Base-by-base conservation (phyloP, 306 rosid species). In the Gynostemma pentaphyllum region DNA sequence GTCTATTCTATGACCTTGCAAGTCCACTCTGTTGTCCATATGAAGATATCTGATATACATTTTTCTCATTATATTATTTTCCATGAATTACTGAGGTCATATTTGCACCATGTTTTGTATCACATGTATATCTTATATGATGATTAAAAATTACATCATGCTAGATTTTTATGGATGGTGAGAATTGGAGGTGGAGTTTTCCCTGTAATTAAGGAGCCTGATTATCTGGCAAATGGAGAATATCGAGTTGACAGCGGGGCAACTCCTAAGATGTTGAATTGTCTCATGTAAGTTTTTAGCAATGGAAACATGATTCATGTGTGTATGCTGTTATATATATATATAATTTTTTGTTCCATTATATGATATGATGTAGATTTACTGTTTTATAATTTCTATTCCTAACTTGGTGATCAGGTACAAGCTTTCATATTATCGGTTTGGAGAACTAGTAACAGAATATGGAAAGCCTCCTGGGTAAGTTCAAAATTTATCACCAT, bases 211-310 rank as follows among this genome's bases (percentile, higher is more conserved):
- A 94, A 88, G 82, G 99, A 94, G 74, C 97, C 99, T 2, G 99
- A 94, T 64, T 94, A 94, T 81, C 97, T 94, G 51, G 97, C 76
- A 64, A 88, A 94, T 76, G 99, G 99, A 67, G 99, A 94, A 70
- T 94, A 88, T 76, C 95, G 99, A 59, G 97, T 94, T 22, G 99
- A 94, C 89, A 94, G 85, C 78, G 99, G 99, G 37, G 99, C 97
- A 66, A 87, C 99, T 63, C 97, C 99, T 22, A 94, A 94, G 87
- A 88, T 94, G 99, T 68, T 94, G 90, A 94, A 94, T 75, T 94
- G 99, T 83, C 95, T 94, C 44, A 94, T 94, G 97, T 94, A 86
- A 94, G 95, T 82, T 72, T 46, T 68, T 37, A 44, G 14, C 48
- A 12, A 7, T 66, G 37, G 47, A 47, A 37, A 37, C 12, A 37